Percentiles rank a stretch among this genome's conserved stretches.
These are phyloP conservation scores for Rhipidocladum racemiflorum DNA, from an alignment of 176 grass and related monocot species.

Conservation along the genomic window DNA sequence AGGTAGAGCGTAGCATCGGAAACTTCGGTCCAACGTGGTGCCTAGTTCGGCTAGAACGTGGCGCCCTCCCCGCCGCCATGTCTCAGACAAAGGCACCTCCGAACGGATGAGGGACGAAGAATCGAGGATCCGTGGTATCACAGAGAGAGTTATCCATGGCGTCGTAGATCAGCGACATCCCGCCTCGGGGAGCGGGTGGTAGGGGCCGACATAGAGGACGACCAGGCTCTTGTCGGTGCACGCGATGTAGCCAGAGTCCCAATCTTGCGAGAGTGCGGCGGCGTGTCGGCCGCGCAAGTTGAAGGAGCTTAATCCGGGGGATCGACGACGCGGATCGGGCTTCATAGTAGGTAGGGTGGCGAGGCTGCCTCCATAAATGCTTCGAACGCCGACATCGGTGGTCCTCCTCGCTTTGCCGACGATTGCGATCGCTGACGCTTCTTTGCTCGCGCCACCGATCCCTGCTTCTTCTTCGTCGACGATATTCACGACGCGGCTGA, in stretches of 20 bases:
- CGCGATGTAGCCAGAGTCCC: no score
- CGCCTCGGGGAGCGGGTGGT: no score
- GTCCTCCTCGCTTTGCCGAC: background rate
- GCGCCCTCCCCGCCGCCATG: background rate
- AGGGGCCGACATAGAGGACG: no score
- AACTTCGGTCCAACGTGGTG: no score
- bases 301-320: background rate
- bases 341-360: background rate
- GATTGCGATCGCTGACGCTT: no score
- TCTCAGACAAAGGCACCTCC: background rate
- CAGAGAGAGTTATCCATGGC: no score
- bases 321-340: background rate
- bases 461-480: background rate
- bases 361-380: background rate
- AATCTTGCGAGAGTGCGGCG: no score
- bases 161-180: no score
- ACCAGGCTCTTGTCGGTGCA: no score
- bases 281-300: background rate
- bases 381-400: background rate
- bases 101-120: no score
- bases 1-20: background rate
- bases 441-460: background rate
- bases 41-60: conserved; percentile 9
- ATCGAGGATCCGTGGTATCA: no score
- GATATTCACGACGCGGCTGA: conserved; percentile 35